Evolutionary conservation across 495 filamentous ascomycete species (phyloP).

Genomic region (Hypoxylon lienhwacheense): DNA sequence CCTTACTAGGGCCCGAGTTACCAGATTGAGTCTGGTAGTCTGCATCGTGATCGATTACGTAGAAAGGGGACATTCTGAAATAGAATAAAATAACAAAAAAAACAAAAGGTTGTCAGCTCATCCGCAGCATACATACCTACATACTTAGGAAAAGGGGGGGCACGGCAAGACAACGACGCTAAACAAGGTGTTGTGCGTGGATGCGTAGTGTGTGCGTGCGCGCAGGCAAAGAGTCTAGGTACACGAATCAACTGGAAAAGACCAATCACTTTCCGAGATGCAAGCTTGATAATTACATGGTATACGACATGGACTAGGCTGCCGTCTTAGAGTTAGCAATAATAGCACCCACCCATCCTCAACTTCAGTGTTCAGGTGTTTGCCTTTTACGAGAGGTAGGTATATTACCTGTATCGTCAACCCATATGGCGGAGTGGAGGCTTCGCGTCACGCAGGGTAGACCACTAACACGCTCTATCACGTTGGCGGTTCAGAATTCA

Average conservation of each 20-base stretch:
- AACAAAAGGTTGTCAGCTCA: slow-evolving; percentile 3
- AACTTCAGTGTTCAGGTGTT: no score
- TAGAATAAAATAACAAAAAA: no score
- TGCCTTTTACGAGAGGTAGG: slow-evolving; percentile 2
- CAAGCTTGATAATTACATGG: no score
- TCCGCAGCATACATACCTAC: slow-evolving; percentile 12
- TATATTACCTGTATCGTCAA: slow-evolving; percentile 13
- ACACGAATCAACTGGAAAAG: no score
- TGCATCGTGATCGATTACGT: slow-evolving; percentile 29
- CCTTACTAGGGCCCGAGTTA: not conserved
- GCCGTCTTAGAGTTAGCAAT: slow-evolving; percentile 15
- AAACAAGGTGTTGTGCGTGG: slow-evolving; percentile 22
- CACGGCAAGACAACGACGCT: slow-evolving; percentile 1
- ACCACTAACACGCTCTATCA: slow-evolving; percentile 4
- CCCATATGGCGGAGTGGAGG: slow-evolving; percentile 13
- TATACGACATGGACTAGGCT: slow-evolving; percentile 15
- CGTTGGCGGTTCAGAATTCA: not conserved
- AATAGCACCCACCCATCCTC: no score
- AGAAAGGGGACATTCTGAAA: not conserved
- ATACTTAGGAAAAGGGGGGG: no score
- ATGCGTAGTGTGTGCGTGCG: no score
- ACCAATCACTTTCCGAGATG: slow-evolving; percentile 19
- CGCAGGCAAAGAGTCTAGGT: slow-evolving; percentile 8
- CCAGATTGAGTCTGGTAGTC: not conserved
- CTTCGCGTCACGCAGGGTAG: slow-evolving; percentile 15